phyloP scores from a whole-genome alignment of 345 rosid genomes.

The Trapa bicornis region DNA sequence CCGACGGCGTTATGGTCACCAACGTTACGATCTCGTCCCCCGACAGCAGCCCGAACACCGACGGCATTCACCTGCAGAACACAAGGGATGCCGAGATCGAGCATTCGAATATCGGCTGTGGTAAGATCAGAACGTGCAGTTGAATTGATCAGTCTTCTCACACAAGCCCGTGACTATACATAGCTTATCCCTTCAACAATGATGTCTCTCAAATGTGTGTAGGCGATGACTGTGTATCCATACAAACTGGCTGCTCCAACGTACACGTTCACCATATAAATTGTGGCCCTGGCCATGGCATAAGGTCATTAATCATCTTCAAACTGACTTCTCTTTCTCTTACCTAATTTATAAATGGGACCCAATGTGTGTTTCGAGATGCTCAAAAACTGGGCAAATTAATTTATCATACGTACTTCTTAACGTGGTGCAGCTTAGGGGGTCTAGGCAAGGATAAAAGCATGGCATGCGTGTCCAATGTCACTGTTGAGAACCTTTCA shows the following conservation, averaged over 20 bases:
- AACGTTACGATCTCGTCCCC: slow-evolving; percentile 69
- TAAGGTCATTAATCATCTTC: slow-evolving; percentile 32
- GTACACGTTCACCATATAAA: slow-evolving; percentile 58
- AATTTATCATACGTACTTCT: background rate
- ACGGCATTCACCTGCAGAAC: slow-evolving; percentile 84
- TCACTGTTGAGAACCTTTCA: slow-evolving; percentile 45
- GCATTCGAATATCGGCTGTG: slow-evolving; percentile 57
- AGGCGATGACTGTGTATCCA: slow-evolving; percentile 94
- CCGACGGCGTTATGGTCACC: slow-evolving; percentile 39
- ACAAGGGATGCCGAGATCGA: slow-evolving; percentile 64
- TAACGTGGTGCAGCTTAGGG: slow-evolving; percentile 39
- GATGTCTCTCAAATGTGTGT: background rate
- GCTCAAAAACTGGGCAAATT: background rate
- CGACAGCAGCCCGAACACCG: slow-evolving; percentile 64
- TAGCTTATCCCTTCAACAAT: background rate
- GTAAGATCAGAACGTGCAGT: slow-evolving; percentile 14
- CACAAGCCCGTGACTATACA: too few species aligned
- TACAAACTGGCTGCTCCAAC: slow-evolving; percentile 75
- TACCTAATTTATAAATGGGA: background rate
- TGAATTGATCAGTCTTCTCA: too few species aligned
- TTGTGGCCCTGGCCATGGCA: slow-evolving; percentile 95
- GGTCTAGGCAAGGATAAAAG: slow-evolving; percentile 65
- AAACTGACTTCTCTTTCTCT: background rate
- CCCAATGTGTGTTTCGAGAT: too few species aligned
- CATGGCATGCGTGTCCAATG: slow-evolving; percentile 61